Evolutionary conservation across 306 rosid genomes (phyloP).

Genomic region (Begonia masoniana): DNA sequence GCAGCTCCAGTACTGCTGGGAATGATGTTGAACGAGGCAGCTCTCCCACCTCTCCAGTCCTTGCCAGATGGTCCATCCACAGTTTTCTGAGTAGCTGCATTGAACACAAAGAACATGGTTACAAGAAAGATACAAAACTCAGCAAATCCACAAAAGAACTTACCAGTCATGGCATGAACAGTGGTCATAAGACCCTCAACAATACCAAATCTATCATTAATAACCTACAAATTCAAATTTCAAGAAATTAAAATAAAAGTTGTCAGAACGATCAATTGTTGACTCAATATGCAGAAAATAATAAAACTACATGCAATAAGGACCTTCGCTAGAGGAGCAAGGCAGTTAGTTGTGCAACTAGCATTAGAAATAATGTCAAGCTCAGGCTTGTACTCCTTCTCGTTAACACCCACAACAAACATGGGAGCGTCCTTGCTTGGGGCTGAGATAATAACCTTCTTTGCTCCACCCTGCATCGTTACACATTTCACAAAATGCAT

Average conservation of each 20-base stretch:
- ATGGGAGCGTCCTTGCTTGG: conserved; percentile 98
- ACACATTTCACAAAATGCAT: too few species aligned
- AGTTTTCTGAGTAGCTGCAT: conserved; percentile 86
- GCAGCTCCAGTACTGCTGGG: conserved; percentile 99
- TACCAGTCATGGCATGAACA: conserved; percentile 87
- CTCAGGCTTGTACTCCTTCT: conserved; percentile 79
- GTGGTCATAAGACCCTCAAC: conserved; percentile 98
- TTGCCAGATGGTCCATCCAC: conserved; percentile 97
- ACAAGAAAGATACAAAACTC: too few species aligned
- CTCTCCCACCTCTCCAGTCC: conserved; percentile 99
- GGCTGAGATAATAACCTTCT: conserved; percentile 96
- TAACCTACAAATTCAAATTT: conserved; percentile 29
- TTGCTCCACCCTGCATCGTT: conserved; percentile 42
- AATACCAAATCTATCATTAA: conserved; percentile 80
- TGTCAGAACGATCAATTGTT: too few species aligned
- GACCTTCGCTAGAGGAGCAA: conserved; percentile 46
- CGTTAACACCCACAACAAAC: conserved; percentile 99
- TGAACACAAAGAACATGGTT: not conserved
- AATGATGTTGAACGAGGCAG: conserved; percentile 95
- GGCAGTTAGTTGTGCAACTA: conserved; percentile 98
- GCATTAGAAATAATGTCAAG: conserved; percentile 79
- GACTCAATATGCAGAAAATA: too few species aligned
- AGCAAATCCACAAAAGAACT: not conserved
- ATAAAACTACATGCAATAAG: not conserved
- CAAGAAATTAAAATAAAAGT: not conserved